Evolutionary conservation across 2,329 filamentous ascomycete species (phyloP), one percentile per base, ranked within the genome.

Genomic region (Claviceps capensis): DNA sequence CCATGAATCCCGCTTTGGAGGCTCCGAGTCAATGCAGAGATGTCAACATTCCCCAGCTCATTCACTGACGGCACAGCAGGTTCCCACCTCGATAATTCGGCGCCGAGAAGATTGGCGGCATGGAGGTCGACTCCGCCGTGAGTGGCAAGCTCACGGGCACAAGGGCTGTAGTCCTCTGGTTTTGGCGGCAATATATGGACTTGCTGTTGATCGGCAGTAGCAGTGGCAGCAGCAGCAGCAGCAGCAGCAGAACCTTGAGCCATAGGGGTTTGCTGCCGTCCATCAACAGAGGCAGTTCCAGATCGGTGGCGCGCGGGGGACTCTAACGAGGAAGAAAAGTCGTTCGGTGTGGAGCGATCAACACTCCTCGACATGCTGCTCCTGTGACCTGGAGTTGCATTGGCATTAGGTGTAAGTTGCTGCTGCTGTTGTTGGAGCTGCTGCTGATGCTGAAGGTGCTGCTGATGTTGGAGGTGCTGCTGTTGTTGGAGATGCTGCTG

Each of bases 1-100:
- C 82, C 83, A 60, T 89, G 84, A 44, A 97, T 86, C 1, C 91
- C 91, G 51, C 86, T 94, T 63, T 95, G 89, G 40, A 98, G 72
- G 61, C 88, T 89, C 72, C 89, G 85, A 0, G 85, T 95, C 42
- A 98, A 75, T 19, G 91, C 89, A 58, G 90, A 85, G 30, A 97
- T 84, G 62, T 98, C 91, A 56, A 97, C 86, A 19, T 88, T 78
- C 8, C 91, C 93, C 50, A 97, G 75, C 60, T 97, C 90, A 22
- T 77, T 72, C 17, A 89, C 75, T 2, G 75, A 72, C 0, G 93
- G 91, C 40, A 89, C 75, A 52, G 86, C 84, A 0, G 90, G 88
- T 61, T 83, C 86, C 60, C 81, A 74, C 45, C 76, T 74, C 48
- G 81, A 72, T 40, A 95, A 74, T 47, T 87, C 81, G 37, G 77